Conservation (phyloP, 2,329 filamentous ascomycete genomes). For the Colletotrichum simmondsii region DNA sequence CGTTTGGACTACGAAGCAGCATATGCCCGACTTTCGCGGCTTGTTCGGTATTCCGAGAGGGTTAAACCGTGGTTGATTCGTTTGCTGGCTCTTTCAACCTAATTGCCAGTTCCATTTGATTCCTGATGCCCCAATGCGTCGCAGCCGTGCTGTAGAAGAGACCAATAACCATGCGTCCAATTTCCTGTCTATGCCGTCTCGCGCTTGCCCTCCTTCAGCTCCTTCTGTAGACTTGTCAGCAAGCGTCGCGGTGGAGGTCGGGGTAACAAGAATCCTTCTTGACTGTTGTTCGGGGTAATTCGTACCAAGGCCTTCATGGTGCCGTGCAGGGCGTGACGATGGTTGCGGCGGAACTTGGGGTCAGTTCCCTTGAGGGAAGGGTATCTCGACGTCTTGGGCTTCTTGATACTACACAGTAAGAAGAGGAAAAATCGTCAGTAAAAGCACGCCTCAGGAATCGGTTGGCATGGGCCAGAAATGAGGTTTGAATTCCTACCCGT, state of each 20-base stretch:
- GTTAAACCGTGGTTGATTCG: constrained; percentile 24
- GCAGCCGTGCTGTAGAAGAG: constrained; percentile 25
- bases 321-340: constrained; percentile 99
- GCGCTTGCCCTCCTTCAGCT: constrained; percentile 95
- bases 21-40: neutral
- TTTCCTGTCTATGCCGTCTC: constrained; percentile 74
- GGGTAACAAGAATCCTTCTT: no score
- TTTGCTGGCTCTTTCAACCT: constrained; percentile 21
- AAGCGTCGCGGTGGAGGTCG: neutral
- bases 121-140: constrained; percentile 20
- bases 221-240: constrained; percentile 76
- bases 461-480: neutral
- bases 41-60: neutral
- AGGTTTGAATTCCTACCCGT: constrained; percentile 77
- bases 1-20: neutral
- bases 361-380: constrained; percentile 98
- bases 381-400: constrained; percentile 99
- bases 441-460: neutral
- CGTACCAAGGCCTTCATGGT: constrained; percentile 97
- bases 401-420: constrained; percentile 85
- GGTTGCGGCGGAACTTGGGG: constrained; percentile 99
- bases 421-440: neutral
- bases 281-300: constrained; percentile 38
- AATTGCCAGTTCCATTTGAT: constrained; percentile 18
- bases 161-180: constrained; percentile 21